Base-by-base conservation (phyloP, 2,329 filamentous ascomycete species). In the Gliomastix tumulicola region DNA sequence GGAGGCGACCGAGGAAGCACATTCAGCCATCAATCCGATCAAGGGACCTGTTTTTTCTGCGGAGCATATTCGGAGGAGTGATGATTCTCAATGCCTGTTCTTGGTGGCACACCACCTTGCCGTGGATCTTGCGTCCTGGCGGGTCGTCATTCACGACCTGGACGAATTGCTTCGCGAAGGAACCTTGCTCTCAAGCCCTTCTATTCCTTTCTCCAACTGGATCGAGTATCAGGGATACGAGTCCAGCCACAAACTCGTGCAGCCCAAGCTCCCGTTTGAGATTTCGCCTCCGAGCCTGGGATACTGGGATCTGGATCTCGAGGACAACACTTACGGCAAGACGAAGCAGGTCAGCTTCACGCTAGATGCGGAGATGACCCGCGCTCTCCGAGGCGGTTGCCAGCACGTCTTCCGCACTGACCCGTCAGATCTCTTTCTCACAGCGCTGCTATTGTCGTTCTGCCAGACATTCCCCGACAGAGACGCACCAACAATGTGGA, bases 391-490 rank as follows among this genome's bases (percentile, higher is more conserved):
- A 31, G 60, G 51, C 5, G 55, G 55, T 1, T 65, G 63, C 49
- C 64, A 69, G 35, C 53, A 59, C 9, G 64, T 66, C 3, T 62
- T 77, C 41, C 61, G 65, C 34, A 75, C 71, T 0, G 70, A 78
- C 30, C 54, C 65, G 0, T 63, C 68, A 7, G 73, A 78, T 43
- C 62, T 78, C 3, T 69, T 76, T 43, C 51, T 78, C 6, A 65
- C 75, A 3, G 65, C 71, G 0, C 55, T 79, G 6, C 49, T 76
- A 4, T 63, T 76, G 7, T 74, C 75, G 0, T 80, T 79, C 49
- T 58, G 63, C 3, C 68, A 69, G 38, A 66, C 66, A 0, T 80
- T 81, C 40, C 59, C 65, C 12, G 71, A 78, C 35, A 63, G 75
- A 15, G 41, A 46, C 1, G 51, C 61, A 0, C 76, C 75, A 0